phyloP scores from a whole-genome alignment of 331 rosid genomes.

The Cydonia oblonga region DNA sequence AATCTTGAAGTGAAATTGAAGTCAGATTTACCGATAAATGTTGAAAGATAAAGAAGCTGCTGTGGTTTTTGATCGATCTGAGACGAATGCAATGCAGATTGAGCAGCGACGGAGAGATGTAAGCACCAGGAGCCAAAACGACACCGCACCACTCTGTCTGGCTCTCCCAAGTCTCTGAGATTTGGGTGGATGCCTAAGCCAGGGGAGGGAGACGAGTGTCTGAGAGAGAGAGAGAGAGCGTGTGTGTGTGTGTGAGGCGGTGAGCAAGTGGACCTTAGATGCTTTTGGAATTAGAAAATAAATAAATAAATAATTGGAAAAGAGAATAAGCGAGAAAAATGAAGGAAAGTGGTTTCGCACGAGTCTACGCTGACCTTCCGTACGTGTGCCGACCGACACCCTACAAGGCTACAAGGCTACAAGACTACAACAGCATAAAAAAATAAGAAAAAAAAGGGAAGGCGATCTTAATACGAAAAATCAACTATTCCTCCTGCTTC shows the following conservation, averaged over 20 bases:
- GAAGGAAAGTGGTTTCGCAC: slow-evolving; percentile 29
- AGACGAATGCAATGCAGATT: slow-evolving; percentile 26
- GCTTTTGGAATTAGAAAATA: neutral
- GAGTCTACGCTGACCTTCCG: slow-evolving; percentile 26
- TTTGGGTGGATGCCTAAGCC: slow-evolving; percentile 34
- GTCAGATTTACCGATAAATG: slow-evolving; percentile 14
- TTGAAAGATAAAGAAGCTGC: slow-evolving; percentile 3
- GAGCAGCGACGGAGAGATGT: slow-evolving; percentile 17
- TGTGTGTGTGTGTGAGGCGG: neutral
- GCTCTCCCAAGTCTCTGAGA: slow-evolving; percentile 18
- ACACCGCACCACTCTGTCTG: neutral
- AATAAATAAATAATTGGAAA: neutral
- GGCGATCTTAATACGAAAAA: too few species aligned
- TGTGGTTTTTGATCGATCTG: slow-evolving; percentile 47
- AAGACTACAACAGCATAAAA: too few species aligned
- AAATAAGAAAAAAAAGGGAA: too few species aligned
- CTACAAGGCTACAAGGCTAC: too few species aligned
- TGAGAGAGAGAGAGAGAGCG: neutral
- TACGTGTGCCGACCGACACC: slow-evolving; percentile 67
- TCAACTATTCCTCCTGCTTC: too few species aligned
- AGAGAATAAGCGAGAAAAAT: neutral
- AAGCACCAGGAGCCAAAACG: neutral
- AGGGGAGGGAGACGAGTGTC: neutral
- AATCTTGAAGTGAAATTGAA: neutral
- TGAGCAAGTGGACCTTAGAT: neutral